Evolutionary conservation across 306 rosid species (phyloP).

Genomic region (Dryas octopetala): DNA sequence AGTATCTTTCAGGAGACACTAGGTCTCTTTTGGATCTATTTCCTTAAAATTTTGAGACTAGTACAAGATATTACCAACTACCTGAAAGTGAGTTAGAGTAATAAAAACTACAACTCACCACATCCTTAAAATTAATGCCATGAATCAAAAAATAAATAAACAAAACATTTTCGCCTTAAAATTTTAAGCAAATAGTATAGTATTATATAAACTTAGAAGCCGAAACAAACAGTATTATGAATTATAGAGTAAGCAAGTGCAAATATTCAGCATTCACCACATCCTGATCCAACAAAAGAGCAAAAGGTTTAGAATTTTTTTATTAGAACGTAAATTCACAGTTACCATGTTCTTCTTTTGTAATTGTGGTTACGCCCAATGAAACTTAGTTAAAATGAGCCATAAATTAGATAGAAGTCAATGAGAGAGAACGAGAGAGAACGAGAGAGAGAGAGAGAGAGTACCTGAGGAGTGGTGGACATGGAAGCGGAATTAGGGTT

Average conservation of each 20-base stretch:
- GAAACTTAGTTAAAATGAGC: not conserved
- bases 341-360: not conserved
- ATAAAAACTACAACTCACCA: not conserved
- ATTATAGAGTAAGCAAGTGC: not conserved
- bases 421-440: constrained; percentile 2
- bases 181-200: not conserved
- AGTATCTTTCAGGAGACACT: not conserved
- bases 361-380: not conserved
- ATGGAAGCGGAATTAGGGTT: constrained; percentile 8
- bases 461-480: constrained; percentile 41
- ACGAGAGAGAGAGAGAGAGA: constrained; percentile 8
- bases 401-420: not conserved
- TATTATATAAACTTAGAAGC: not conserved
- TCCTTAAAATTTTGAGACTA: not conserved
- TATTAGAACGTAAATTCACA: not conserved
- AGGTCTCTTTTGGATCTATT: not conserved
- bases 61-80: not conserved
- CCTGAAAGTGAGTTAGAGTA: not conserved
- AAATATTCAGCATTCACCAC: not conserved
- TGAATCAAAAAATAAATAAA: too few species aligned
- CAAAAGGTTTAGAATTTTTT: not conserved
- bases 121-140: too few species aligned
- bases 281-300: not conserved
- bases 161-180: too few species aligned
- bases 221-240: not conserved